Base-by-base conservation (phyloP, 495 filamentous ascomycete genomes). In the Trichoderma parareesei region DNA sequence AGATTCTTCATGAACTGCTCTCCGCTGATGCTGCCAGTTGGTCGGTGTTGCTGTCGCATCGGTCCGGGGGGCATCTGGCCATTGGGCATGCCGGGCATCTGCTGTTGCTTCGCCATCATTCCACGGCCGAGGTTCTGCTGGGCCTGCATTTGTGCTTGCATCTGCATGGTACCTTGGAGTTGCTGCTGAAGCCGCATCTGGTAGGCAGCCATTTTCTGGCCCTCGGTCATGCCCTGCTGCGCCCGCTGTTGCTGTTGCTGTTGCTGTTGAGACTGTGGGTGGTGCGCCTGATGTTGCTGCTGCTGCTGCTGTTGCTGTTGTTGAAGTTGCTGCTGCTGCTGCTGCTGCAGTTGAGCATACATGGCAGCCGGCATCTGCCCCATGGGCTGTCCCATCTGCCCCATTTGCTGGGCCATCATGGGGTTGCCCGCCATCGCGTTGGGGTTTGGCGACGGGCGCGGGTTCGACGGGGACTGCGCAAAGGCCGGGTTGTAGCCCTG, bases 1-100 rank as follows among this genome's bases (percentile, higher is more conserved):
- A 97, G 75, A 44, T 84, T 86, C 66, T 89, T 89, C 76, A 93
- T 78, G 67, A 97, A 94, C n/a, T 79, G 79, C 62, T 90, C 87
- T 0, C 84, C 87, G 48, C 87, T 78, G 18, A 46, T 16, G 60
- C 42, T 48, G 27, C 62, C 49, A 0, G n/a, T 38, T 13, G 65
- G 16, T 57, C 71, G 62, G 68, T 69, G 65, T 67, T 73, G 72
- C 55, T 68, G 71, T 65, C 71, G 70, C 65, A 73, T 65, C 66
- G 53, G 69, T 11, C 62, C 65, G 41, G 69, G 68, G n/a, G 69
- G 49, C 35, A 69, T 70, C 63, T 73, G 77, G 62, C 63, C 66
- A 62, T 80, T 80, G 3, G 78, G 78, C 69, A 78, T 77, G 49
- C 71, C 77, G 40, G 35, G 37, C 53, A 59, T 53, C 53, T 37